phyloP scores from a whole-genome alignment of 345 rosid species.

The Camelina laxa region DNA sequence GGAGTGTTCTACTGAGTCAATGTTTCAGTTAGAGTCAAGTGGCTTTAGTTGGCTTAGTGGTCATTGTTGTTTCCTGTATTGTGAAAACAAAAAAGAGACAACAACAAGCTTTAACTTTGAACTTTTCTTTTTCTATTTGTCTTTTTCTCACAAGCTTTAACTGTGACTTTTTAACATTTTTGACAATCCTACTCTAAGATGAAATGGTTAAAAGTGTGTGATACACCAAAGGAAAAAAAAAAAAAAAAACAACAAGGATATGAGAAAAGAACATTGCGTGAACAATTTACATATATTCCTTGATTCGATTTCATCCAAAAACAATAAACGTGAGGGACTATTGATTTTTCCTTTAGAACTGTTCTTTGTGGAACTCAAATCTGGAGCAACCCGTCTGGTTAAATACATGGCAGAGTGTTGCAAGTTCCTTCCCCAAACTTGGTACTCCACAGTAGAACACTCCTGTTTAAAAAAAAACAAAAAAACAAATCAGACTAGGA shows the following conservation, averaged over 20 bases:
- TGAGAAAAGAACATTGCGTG: conserved; percentile 7
- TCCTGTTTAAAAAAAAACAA: too few species aligned
- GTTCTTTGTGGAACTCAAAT: conserved; percentile 47
- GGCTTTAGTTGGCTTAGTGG: too few species aligned
- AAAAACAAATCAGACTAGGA: too few species aligned
- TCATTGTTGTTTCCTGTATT: too few species aligned
- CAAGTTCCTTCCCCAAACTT: conserved; percentile 42
- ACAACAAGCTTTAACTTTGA: too few species aligned
- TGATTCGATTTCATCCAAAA: conserved; percentile 2
- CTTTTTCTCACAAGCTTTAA: background rate
- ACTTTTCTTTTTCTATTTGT: background rate
- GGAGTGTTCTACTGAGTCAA: too few species aligned
- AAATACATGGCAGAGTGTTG: conserved; percentile 39
- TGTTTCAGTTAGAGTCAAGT: too few species aligned
- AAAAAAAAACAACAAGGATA: background rate
- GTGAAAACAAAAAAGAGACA: too few species aligned
- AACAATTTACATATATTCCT: conserved; percentile 10
- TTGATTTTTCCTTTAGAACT: conserved; percentile 14
- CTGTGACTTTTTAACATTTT: background rate
- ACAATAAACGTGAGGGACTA: background rate
- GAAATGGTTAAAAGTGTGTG: background rate
- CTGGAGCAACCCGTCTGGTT: conserved; percentile 40
- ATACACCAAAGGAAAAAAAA: background rate
- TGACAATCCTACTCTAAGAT: conserved; percentile 4
- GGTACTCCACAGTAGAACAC: conserved; percentile 46